These are phyloP conservation scores for Carex sylvatica DNA, from an alignment of 202 grass and related monocot species.

Conservation along the genomic window DNA sequence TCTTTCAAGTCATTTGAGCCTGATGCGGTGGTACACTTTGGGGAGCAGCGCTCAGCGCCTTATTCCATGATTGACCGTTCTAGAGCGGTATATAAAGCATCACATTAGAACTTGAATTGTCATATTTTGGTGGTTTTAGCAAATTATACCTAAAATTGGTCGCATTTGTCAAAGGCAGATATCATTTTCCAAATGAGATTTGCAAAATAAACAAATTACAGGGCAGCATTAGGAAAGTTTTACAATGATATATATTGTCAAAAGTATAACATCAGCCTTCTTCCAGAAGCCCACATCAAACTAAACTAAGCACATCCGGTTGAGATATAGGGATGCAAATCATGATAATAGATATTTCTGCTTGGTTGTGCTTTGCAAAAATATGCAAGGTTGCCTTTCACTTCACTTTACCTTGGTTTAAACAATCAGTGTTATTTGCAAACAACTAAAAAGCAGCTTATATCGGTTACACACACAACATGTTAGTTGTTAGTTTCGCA, in stretches of 20 bases:
- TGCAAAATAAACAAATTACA: not conserved
- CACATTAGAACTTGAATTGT: not conserved
- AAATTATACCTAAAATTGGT: conserved; percentile 1
- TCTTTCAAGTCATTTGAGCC: conserved; percentile 92
- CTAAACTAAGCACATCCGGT: not conserved
- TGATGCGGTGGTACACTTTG: conserved; percentile 84
- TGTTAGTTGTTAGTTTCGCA: not conserved
- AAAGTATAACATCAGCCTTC: not conserved
- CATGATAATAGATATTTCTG: not conserved
- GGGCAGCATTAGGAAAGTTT: not conserved
- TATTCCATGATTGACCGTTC: conserved; percentile 98
- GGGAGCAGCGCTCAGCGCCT: conserved; percentile 87
- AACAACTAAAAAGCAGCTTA: not conserved
- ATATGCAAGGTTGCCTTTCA: not conserved
- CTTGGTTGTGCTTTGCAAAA: not conserved
- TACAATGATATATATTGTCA: not conserved
- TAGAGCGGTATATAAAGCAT: conserved; percentile 43
- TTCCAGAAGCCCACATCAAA: not conserved
- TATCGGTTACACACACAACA: not conserved
- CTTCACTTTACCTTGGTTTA: not conserved
- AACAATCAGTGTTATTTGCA: not conserved
- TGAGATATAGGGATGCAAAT: not conserved
- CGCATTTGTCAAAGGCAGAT: not conserved
- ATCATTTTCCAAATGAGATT: not conserved
- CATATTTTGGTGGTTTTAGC: not conserved